Evolutionary conservation across 176 grass and related monocot genomes (phyloP), one percentile per base, ranked within the genome.

Genomic region (Avena insularis): DNA sequence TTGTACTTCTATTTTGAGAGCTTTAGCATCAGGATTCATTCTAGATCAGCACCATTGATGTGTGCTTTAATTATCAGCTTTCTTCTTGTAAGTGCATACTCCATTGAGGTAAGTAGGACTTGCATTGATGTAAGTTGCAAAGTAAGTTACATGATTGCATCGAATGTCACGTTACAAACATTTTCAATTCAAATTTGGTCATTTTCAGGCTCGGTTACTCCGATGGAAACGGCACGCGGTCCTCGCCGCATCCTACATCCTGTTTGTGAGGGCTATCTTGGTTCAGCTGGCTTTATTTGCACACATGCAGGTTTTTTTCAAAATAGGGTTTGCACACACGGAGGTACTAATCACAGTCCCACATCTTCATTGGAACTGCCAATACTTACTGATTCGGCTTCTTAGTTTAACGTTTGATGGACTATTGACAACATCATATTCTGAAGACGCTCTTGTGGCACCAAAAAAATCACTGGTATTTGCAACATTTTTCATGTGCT

Each of bases 11-110:
- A 29, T 85, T 74, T 79, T 75, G 82, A 98, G 93, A 98, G 96
- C 51, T 91, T 98, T 86, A 69, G 38, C 86, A 82, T 98, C 36
- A 90, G 96, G 73, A 1, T 92, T 75, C 82, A 74, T 81, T 94
- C 92, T 16, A 27, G 80, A 73, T 98, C 93, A 20, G 36, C 58
- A 46, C 92, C 96, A 40, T 49, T 95, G 64, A 79, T 94, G 4
- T 79, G 74, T 89, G 92, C 93, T 38, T 88, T 94, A 58, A 10
- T 94, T 77, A 31, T 86, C 29, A 94, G 96, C 61, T 98, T 95
- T 87, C 17, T 98, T 82, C 93, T 98, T 66, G 93, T 93, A 94
- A 94, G 84, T 82, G 92, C 88, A 71, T 98, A 98, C 82, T 98
- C 96, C 2, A 90, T 98, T 70, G 79, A 98, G 76, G 92, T 95